These are phyloP conservation scores for Centrapalus pauciflorus DNA, from an alignment of 129 eudicot species.

Conservation along the genomic window DNA sequence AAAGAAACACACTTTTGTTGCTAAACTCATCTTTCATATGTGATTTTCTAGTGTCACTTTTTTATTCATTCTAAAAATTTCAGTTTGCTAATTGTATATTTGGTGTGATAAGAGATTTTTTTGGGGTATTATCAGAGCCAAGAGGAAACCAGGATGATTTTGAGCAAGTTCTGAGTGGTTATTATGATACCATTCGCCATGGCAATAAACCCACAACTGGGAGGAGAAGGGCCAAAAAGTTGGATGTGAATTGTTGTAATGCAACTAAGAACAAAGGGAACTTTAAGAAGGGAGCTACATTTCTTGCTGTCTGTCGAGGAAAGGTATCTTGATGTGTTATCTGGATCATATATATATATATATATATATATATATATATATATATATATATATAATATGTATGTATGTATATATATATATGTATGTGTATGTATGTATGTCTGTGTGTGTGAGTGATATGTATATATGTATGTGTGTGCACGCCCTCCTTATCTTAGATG, in stretches of 20 bases:
- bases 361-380: too few species aligned
- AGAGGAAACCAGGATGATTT: slow-evolving; percentile 87
- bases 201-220: slow-evolving; percentile 39
- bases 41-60: background rate
- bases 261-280: slow-evolving; percentile 21
- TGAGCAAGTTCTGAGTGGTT: slow-evolving; percentile 60
- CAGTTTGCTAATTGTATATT: background rate
- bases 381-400: too few species aligned
- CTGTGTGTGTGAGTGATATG: too few species aligned
- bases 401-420: too few species aligned
- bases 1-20: background rate
- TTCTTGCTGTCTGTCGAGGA: slow-evolving; percentile 98
- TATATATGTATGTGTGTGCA: too few species aligned
- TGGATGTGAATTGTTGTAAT: slow-evolving; percentile 30
- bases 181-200: slow-evolving; percentile 53
- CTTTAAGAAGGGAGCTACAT: slow-evolving; percentile 62
- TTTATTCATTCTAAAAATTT: background rate
- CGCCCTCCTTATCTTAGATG: too few species aligned
- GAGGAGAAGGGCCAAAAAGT: slow-evolving; percentile 56
- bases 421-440: too few species aligned
- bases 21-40: slow-evolving; percentile 1
- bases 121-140: slow-evolving; percentile 56
- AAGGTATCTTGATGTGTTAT: slow-evolving; percentile 48
- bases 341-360: background rate
- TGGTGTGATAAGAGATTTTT: background rate